Conservation (phyloP, 1,284 basidiomycete genomes). For the Ceratobasidium sp. region DNA sequence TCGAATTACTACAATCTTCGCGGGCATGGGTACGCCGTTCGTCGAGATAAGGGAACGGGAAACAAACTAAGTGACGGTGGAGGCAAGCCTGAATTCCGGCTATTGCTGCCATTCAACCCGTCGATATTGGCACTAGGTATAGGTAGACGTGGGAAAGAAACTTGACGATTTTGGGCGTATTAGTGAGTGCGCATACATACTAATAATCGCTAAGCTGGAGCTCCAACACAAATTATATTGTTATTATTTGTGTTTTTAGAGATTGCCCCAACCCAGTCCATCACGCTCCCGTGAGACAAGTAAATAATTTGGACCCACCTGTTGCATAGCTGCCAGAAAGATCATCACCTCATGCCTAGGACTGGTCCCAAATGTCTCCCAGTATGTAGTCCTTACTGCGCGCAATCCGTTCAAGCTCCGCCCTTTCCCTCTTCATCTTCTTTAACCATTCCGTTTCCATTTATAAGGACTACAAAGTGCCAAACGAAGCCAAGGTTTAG, state of each 20-base stretch:
- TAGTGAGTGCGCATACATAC: no score
- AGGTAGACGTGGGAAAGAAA: no score
- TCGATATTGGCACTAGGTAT: no score
- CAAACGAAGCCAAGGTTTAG: no score
- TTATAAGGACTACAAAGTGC: no score
- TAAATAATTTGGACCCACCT: slow-evolving; percentile 13
- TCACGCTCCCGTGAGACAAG: slow-evolving; percentile 4
- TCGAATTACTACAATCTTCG: no score
- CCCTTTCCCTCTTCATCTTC: slow-evolving; percentile 43
- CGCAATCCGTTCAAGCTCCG: slow-evolving; percentile 28
- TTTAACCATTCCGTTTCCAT: slow-evolving; percentile 28
- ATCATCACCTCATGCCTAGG: slow-evolving; percentile 44
- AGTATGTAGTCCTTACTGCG: slow-evolving; percentile 25
- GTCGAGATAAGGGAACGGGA: slow-evolving; percentile 3
- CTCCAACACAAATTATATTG: no score
- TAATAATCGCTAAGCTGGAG: no score
- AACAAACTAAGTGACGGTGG: slow-evolving; percentile 33
- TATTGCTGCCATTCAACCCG: no score
- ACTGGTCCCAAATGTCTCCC: slow-evolving; percentile 38
- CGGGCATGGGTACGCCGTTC: slow-evolving; percentile 16
- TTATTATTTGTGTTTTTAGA: background rate
- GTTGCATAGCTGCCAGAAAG: slow-evolving; percentile 27
- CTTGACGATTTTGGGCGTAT: no score
- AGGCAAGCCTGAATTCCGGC: no score
- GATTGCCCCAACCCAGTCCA: background rate